Base-by-base conservation (phyloP, 2,329 filamentous ascomycete genomes). In the Ampelomyces quisqualis region DNA sequence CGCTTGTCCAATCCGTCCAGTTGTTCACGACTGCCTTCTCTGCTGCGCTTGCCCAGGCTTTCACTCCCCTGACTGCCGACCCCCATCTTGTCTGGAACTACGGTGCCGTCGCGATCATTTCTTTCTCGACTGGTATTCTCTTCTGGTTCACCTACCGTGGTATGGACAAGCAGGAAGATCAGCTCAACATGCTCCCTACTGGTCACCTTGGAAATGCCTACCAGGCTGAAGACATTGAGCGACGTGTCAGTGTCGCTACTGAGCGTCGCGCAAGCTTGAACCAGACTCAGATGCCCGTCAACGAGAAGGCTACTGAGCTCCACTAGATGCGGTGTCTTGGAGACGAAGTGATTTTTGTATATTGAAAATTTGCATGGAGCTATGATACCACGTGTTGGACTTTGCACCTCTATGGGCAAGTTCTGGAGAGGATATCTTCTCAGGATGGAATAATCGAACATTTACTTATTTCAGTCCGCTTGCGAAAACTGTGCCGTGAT, bases 111-210 rank as follows among this genome's bases (percentile, higher is more conserved):
- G 66, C 64, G 22, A 62, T 69, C 43, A 58, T 69, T 30, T 53
- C 62, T 2, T 67, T 68, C 44, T 39, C 57, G 29, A 60, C 57
- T 6, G 66, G 64, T 37, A 38, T 59, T 21, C 34, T 51, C 10
- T 70, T 70, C 58, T 57, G 49, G 48, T 47, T 67, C 24, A 42
- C 39, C 23, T 67, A 64, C 53, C 55, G 62, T 34, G 45, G 37
- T 18, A 59, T 66, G 34, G 67, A 70, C 43, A 54, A 51, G 38
- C 44, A 63, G 34, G 67, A 70, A 42, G 61, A 69, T n/a, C 18
- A 50, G 38, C 61, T 70, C 44, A 69, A 70, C 55, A 37, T 67
- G 56, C 45, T 70, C 34, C 66, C 66, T 4, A 68, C 64, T 9
- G 67, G 65, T 32, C 65, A 68, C 26, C 24, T 69, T 30, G 63